These are phyloP conservation scores for Russula virescens DNA, from an alignment of 768 basidiomycete genomes.

Conservation along the genomic window DNA sequence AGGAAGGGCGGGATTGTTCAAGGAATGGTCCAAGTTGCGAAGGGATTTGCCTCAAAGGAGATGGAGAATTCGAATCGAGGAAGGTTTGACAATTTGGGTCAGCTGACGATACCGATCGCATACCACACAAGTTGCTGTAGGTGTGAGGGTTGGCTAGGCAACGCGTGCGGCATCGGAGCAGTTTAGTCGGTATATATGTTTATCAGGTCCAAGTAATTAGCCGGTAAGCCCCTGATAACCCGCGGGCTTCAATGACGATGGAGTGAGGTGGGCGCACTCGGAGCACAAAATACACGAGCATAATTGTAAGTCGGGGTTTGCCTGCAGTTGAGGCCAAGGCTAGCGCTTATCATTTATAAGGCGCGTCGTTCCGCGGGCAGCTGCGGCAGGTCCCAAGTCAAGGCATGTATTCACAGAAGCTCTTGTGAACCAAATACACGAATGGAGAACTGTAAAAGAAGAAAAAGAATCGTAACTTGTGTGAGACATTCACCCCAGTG, in stretches of 20 bases:
- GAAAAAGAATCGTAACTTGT: not conserved
- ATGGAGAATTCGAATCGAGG: not conserved
- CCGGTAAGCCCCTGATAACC: not conserved
- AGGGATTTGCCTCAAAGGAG: not conserved
- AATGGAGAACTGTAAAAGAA: not conserved
- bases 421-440: not conserved
- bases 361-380: slow-evolving; percentile 13
- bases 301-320: not conserved
- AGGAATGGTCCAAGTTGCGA: not conserved
- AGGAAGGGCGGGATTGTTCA: not conserved
- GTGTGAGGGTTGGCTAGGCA: slow-evolving; percentile 7
- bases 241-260: slow-evolving; percentile 4
- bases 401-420: not conserved
- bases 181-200: not conserved
- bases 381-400: not conserved
- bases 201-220: not conserved
- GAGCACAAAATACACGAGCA: not conserved
- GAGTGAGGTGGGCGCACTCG: not conserved
- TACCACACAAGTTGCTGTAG: not conserved
- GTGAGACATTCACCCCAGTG: not conserved
- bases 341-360: not conserved
- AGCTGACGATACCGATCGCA: not conserved
- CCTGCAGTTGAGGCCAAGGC: slow-evolving; percentile 2
- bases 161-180: slow-evolving; percentile 1
- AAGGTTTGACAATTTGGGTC: not conserved